These are phyloP conservation scores for Wallacemonas sp. DNA, from an alignment of 208 protist species.

Conservation along the genomic window DNA sequence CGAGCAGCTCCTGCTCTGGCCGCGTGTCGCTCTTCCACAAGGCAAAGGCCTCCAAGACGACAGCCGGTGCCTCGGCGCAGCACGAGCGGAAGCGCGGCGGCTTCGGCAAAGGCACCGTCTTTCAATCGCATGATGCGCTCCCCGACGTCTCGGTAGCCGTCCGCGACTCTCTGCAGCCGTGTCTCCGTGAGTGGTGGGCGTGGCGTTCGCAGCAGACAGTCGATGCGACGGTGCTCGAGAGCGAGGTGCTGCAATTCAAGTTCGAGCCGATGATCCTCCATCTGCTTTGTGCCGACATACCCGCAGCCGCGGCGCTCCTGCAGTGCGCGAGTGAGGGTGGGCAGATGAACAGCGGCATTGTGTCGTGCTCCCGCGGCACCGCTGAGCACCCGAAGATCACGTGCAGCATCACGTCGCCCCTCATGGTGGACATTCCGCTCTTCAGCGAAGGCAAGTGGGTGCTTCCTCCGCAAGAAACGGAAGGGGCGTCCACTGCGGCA, in stretches of 20 bases:
- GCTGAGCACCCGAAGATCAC: slow-evolving; percentile 62
- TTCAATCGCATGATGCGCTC: slow-evolving; percentile 74
- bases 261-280: slow-evolving; percentile 90
- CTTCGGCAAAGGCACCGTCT: slow-evolving; percentile 61
- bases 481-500: not conserved
- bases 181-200: slow-evolving; percentile 36
- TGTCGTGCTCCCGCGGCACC: slow-evolving; percentile 65
- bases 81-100: slow-evolving; percentile 63
- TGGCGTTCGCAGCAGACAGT: slow-evolving; percentile 39
- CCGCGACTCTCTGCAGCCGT: slow-evolving; percentile 31
- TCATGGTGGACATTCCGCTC: slow-evolving; percentile 66
- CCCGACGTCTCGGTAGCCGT: slow-evolving; percentile 27
- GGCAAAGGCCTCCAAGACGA: slow-evolving; percentile 19
- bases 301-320: slow-evolving; percentile 55
- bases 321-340: slow-evolving; percentile 76
- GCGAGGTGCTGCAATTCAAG: slow-evolving; percentile 81
- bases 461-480: slow-evolving; percentile 19
- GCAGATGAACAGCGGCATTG: slow-evolving; percentile 75
- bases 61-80: not conserved
- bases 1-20: slow-evolving; percentile 78
- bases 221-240: slow-evolving; percentile 25
- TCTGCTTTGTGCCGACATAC: slow-evolving; percentile 57
- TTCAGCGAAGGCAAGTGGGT: slow-evolving; percentile 52
- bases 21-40: slow-evolving; percentile 78
- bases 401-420: slow-evolving; percentile 77